Percentiles rank a stretch among this genome's conserved stretches.
Evolutionary conservation across 108 stramenopile species (phyloP).

Genomic region (Mediolabrus comicus): DNA sequence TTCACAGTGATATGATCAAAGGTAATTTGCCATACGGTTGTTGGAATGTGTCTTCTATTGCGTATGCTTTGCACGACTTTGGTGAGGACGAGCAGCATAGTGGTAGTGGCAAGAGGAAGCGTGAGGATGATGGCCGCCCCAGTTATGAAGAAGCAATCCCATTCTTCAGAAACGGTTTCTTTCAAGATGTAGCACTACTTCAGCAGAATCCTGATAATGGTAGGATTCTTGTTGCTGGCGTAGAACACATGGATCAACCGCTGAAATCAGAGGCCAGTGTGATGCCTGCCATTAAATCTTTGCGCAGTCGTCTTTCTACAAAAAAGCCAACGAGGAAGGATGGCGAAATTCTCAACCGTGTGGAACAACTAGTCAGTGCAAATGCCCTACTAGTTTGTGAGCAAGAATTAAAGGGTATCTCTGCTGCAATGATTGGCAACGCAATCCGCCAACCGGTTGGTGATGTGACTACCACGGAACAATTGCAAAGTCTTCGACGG

Average conservation of each 20-base stretch:
- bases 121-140: neutral
- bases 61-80: neutral
- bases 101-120: neutral
- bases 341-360: neutral
- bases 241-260: neutral
- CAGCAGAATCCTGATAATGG: constrained; percentile 2
- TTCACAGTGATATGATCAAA: neutral
- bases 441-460: neutral
- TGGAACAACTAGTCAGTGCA: neutral
- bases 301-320: neutral
- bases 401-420: neutral
- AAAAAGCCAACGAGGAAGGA: neutral
- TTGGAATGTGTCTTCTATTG: neutral
- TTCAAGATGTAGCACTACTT: neutral
- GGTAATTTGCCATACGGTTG: neutral
- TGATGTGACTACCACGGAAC: neutral
- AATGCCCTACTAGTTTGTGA: neutral
- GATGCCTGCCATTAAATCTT: neutral
- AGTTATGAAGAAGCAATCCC: neutral
- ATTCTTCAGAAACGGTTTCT: constrained; percentile 4
- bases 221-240: neutral
- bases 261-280: neutral
- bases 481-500: neutral
- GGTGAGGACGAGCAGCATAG: neutral
- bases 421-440: neutral